phyloP scores from a whole-genome alignment of 2,329 filamentous ascomycete genomes.

The Penicillium glabrum region DNA sequence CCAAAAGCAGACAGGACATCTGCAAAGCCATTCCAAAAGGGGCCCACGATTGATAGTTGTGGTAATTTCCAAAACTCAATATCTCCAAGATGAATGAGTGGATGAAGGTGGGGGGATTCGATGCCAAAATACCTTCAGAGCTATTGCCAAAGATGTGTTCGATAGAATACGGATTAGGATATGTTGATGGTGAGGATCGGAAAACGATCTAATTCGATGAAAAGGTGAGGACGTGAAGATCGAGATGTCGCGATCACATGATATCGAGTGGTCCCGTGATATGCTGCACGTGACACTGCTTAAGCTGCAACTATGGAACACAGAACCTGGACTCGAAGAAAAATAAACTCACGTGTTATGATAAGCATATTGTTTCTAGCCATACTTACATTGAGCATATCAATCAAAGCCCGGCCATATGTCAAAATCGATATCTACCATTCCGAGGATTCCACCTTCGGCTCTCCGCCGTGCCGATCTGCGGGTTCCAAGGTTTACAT shows the following conservation, averaged over 20 bases:
- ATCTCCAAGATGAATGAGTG: not conserved
- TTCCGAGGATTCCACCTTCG: too few relatives aligned
- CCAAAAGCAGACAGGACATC: not conserved
- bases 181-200: not conserved
- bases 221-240: not conserved
- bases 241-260: not conserved
- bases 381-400: too few relatives aligned
- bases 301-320: not conserved
- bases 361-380: too few relatives aligned
- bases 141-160: not conserved
- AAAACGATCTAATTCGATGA: not conserved
- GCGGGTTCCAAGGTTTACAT: too few relatives aligned
- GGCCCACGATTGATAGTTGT: not conserved
- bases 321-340: too few relatives aligned
- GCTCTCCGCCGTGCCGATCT: too few relatives aligned
- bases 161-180: not conserved
- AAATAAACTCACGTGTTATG: too few relatives aligned
- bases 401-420: too few relatives aligned
- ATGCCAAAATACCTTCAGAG: not conserved
- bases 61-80: not conserved
- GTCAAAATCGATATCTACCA: too few relatives aligned
- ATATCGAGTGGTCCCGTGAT: conserved; percentile 1
- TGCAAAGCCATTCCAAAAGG: not conserved
- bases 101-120: not conserved
- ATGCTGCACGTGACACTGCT: not conserved